Evolutionary conservation across 306 rosid species (phyloP).

Genomic region (Bauhinia variegata): DNA sequence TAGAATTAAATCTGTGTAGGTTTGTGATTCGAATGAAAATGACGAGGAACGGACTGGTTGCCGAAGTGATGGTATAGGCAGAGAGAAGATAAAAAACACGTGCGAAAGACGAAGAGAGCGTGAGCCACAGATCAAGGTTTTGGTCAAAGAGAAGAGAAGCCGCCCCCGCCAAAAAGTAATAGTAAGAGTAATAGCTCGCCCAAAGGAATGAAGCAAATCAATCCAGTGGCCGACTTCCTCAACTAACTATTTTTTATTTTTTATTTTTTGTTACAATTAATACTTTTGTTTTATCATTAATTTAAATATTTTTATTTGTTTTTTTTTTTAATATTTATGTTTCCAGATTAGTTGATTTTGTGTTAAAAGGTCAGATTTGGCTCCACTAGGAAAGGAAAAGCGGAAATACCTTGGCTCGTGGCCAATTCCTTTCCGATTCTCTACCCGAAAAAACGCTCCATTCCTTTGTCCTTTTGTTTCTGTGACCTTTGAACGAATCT

Average conservation of each 20-base stretch:
- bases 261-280: no score
- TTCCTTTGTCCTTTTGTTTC: background rate
- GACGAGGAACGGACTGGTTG: no score
- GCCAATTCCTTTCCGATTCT: background rate
- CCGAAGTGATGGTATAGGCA: no score
- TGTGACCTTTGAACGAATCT: no score
- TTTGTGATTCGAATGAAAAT: background rate
- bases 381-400: no score
- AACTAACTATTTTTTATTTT: no score
- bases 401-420: background rate
- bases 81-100: no score
- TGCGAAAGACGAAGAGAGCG: background rate
- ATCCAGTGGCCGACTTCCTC: background rate
- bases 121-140: conserved; percentile 1
- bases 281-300: no score
- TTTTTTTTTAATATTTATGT: background rate
- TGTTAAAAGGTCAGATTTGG: no score
- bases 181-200: background rate
- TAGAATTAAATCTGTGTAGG: no score
- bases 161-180: background rate
- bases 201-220: background rate
- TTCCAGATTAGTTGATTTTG: no score
- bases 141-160: conserved; percentile 5
- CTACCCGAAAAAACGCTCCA: background rate
- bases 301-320: no score